phyloP scores from a whole-genome alignment of 2,329 filamentous ascomycete genomes.

The Boeremia lycopersici region DNA sequence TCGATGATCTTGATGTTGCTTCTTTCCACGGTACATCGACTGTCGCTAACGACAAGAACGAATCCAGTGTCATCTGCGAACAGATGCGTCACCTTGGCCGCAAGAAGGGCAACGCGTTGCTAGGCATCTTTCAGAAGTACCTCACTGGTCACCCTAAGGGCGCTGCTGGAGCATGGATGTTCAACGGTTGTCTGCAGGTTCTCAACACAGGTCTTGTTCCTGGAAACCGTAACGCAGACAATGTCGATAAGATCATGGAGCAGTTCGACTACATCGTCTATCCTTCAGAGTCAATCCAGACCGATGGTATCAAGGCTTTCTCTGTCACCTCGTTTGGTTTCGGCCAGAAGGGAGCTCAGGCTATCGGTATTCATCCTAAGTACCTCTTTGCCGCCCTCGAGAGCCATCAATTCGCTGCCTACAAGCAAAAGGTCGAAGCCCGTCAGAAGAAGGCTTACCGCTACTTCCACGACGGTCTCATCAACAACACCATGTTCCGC shows the following conservation, averaged over 20 bases:
- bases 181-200: slow-evolving; percentile 96
- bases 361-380: slow-evolving; percentile 93
- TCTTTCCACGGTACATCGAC: slow-evolving; percentile 99
- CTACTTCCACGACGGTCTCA: slow-evolving; percentile 97
- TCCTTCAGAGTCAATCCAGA: slow-evolving; percentile 93
- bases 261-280: slow-evolving; percentile 98
- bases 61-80: slow-evolving; percentile 95
- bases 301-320: slow-evolving; percentile 97
- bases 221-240: slow-evolving; percentile 97
- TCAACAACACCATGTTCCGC: slow-evolving; percentile 97
- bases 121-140: slow-evolving; percentile 99
- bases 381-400: slow-evolving; percentile 96
- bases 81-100: slow-evolving; percentile 94
- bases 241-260: slow-evolving; percentile 95
- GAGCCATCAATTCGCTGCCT: slow-evolving; percentile 77
- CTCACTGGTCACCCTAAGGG: slow-evolving; percentile 98
- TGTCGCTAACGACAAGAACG: slow-evolving; percentile 99
- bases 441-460: slow-evolving; percentile 99
- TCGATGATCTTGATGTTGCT: slow-evolving; percentile 92
- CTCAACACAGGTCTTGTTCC: slow-evolving; percentile 93
- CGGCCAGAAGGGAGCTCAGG: slow-evolving; percentile 97
- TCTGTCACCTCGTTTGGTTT: slow-evolving; percentile 99
- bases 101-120: slow-evolving; percentile 91
- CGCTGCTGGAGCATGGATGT: slow-evolving; percentile 99
- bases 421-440: slow-evolving; percentile 86